These are phyloP conservation scores for Starmerella apicola DNA, from an alignment of 805 yeast species.

Conservation along the genomic window DNA sequence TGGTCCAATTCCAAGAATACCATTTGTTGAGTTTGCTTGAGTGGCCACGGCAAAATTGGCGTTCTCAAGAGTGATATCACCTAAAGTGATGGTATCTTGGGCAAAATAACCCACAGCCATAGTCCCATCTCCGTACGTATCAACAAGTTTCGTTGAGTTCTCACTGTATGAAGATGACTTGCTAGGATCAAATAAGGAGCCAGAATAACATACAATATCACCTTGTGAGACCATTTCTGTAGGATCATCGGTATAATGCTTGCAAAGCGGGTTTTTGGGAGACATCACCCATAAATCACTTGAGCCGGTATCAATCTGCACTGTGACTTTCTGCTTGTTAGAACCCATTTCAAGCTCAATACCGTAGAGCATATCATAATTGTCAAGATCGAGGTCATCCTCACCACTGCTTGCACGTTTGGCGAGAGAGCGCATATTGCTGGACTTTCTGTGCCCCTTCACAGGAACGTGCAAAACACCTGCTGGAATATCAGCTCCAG, in stretches of 20 bases:
- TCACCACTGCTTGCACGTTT: no score
- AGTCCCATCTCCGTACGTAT: slow-evolving; percentile 33
- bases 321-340: slow-evolving; percentile 37
- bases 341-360: slow-evolving; percentile 36
- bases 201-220: no score
- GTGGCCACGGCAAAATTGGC: slow-evolving; percentile 68
- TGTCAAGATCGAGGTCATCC: no score
- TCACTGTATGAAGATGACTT: slow-evolving; percentile 18
- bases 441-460: no score
- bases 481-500: no score
- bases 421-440: no score
- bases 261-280: slow-evolving; percentile 14
- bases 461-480: no score
- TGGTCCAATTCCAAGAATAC: slow-evolving; percentile 34
- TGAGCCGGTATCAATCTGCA: slow-evolving; percentile 60
- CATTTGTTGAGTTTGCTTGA: slow-evolving; percentile 47
- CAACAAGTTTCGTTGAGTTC: slow-evolving; percentile 19
- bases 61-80: slow-evolving; percentile 35
- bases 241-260: slow-evolving; percentile 4
- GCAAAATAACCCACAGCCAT: slow-evolving; percentile 37
- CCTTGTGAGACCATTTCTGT: slow-evolving; percentile 21
- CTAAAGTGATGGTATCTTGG: slow-evolving; percentile 42
- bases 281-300: slow-evolving; percentile 52
- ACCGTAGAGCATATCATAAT: slow-evolving; percentile 18
- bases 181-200: slow-evolving; percentile 24